These are phyloP conservation scores for Diospyros kaki DNA, from an alignment of 148 eudicot genomes.

Conservation along the genomic window DNA sequence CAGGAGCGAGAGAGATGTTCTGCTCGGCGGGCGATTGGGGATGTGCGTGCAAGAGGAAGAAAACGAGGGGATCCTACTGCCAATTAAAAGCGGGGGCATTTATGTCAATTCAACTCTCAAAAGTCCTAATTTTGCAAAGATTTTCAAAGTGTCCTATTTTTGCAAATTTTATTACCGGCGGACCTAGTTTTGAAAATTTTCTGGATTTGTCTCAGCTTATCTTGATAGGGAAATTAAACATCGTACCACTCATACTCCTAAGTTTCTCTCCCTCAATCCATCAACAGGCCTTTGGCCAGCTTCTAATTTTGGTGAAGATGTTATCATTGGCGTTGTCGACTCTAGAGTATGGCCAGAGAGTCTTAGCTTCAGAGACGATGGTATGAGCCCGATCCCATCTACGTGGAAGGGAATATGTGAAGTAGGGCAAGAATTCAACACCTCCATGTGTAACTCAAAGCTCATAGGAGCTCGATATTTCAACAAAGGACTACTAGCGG, in stretches of 20 bases:
- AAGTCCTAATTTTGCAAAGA: too few relatives aligned
- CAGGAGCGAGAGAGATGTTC: too few relatives aligned
- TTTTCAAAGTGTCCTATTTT: too few relatives aligned
- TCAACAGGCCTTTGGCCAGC: slow-evolving; percentile 49
- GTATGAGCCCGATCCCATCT: slow-evolving; percentile 32
- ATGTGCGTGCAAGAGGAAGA: too few relatives aligned
- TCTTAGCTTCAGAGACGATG: slow-evolving; percentile 43
- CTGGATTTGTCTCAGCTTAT: slow-evolving; percentile 44
- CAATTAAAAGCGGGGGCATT: too few relatives aligned
- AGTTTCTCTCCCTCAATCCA: slow-evolving; percentile 45
- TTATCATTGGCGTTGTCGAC: slow-evolving; percentile 56
- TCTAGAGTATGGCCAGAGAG: slow-evolving; percentile 72
- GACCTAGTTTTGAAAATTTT: too few relatives aligned
- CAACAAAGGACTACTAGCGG: slow-evolving; percentile 24
- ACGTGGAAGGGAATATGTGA: slow-evolving; percentile 59
- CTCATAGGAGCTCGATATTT: slow-evolving; percentile 47
- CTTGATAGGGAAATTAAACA: slow-evolving; percentile 27
- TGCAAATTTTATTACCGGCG: too few relatives aligned
- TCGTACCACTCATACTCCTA: slow-evolving; percentile 49
- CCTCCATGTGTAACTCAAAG: slow-evolving; percentile 48
- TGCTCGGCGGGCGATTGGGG: too few relatives aligned
- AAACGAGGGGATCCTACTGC: too few relatives aligned
- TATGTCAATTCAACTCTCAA: too few relatives aligned
- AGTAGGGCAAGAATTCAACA: slow-evolving; percentile 37
- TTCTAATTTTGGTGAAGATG: slow-evolving; percentile 39